Base-by-base conservation (phyloP, 495 filamentous ascomycete genomes). In the Patellaria atrata region DNA sequence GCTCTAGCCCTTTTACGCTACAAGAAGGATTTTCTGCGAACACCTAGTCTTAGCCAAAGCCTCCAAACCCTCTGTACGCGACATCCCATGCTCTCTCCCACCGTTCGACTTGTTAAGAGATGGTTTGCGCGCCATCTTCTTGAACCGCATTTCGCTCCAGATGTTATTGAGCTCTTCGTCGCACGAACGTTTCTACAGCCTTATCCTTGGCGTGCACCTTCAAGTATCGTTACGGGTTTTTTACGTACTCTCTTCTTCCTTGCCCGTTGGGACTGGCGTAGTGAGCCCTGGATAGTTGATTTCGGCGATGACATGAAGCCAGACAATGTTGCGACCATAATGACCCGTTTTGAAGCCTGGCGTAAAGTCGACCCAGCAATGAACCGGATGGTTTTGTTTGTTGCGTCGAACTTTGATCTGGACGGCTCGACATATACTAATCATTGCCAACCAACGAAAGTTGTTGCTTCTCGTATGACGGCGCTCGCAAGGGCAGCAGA, bases 81-180 rank as follows among this genome's bases (percentile, higher is more conserved):
- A 16, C 79, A 82, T 43, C 81, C 84, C 1, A 61, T 80, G 4
- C 56, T 97, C 23, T 89, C 84, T 11, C 72, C 81, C 1, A 80
- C 82, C 3, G 79, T 94, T 35, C 79, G 87, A n/a, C 65, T 94
- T 4, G 60, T 82, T 22, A 96, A 96, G 56, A 64, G 72, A 44
- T 97, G 89, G 89, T 89, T 94, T 50, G 70, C 71, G 43, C 66
- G 67, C 1, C 89, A 97, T 45, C 73, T 89, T 26, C 71, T 97
- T 14, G 65, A 68, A 0, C 63, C 61, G 19, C 80, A 94, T 44
- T 61, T 96, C 50, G 64, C 63, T 19, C 74, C 83, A 14, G 83
- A 87, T 50, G 54, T 94, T 19, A 67, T 93, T 35, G 89, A 97
- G 56, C 68, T 96, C 22, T 54, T 89, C 24, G 76, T 71, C 10